A percentile compares a stretch with the other conserved stretches of the same genome.
Evolutionary conservation across 2,329 filamentous ascomycete genomes (phyloP).

Genomic region (Fragosphaeria purpurea): DNA sequence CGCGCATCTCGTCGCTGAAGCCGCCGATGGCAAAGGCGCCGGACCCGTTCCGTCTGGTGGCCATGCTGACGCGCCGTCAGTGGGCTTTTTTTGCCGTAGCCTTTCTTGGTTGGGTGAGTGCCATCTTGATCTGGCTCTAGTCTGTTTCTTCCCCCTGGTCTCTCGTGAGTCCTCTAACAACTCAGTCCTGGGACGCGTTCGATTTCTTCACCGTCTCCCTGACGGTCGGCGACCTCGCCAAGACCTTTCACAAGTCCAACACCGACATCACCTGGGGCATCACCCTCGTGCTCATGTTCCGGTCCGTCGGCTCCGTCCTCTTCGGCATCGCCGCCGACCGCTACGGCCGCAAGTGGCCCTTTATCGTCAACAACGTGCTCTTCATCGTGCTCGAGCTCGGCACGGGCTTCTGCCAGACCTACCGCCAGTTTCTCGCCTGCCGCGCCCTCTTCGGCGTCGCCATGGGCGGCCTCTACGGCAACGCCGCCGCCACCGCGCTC

Average conservation of each 20-base stretch:
- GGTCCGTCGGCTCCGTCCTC: slow-evolving; percentile 62
- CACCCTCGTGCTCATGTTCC: slow-evolving; percentile 62
- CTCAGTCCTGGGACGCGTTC: slow-evolving; percentile 10
- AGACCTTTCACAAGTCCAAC: slow-evolving; percentile 39
- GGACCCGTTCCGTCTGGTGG: slow-evolving; percentile 63
- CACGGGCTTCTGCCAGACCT: slow-evolving; percentile 67
- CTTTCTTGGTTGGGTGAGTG: slow-evolving; percentile 52
- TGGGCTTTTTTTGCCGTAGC: slow-evolving; percentile 72
- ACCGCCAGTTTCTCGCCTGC: slow-evolving; percentile 64
- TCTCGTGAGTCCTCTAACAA: neutral
- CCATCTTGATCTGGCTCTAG: too few species aligned
- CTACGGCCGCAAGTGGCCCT: slow-evolving; percentile 75
- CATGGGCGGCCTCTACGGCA: slow-evolving; percentile 75
- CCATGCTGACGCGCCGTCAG: slow-evolving; percentile 51
- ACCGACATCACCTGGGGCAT: slow-evolving; percentile 67
- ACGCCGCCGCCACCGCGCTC: slow-evolving; percentile 67
- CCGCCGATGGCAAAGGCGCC: slow-evolving; percentile 46
- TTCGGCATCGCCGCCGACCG: slow-evolving; percentile 73
- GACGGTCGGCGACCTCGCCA: slow-evolving; percentile 60
- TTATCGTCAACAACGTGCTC: slow-evolving; percentile 68
- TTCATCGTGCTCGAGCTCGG: slow-evolving; percentile 48
- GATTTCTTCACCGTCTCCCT: slow-evolving; percentile 68
- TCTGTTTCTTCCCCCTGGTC: too few species aligned
- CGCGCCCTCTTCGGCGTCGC: slow-evolving; percentile 65
- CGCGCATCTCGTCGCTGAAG: slow-evolving; percentile 45